Base-by-base conservation (phyloP, 225 moss, liverwort and hornwort genomes). In the Sphagnum contortum region DNA sequence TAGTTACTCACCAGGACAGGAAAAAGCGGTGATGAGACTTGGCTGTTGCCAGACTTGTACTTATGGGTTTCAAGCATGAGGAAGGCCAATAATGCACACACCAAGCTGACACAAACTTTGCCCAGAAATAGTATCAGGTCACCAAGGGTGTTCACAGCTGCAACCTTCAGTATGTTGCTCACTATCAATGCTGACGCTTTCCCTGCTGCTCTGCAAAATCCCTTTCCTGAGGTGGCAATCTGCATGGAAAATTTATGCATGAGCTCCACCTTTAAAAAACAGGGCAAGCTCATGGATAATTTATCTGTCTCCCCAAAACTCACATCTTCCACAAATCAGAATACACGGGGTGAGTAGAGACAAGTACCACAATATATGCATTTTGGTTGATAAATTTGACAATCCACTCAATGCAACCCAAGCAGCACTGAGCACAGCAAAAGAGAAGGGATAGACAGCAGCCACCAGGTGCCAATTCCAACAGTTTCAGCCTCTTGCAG, bases 361-460 rank as follows among this genome's bases (percentile, higher is more conserved):
- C 29, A 29, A 29, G 3, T 82, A 91, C 91, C 74, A 91, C 87
- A 45, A 91, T 89, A 78, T 87, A 91, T 2, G 91, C 91, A 7
- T 91, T 91, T 3, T 87, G 78, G 60, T 91, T 91, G 57, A 91
- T 89, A 69, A 95, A 95, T 68, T 95, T 91, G 66, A 95, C 57
- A 48, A 82, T 89, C 91, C 91, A 91, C 62, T 95, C 94, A 46
- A 95, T 95, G 72, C 94, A 95, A 1, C 88, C 91, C 67, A 95
- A 69, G 70, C 94, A 95, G 53, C 94, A 95, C n/a, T 86, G 88
- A 9, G 72, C 81, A 69, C 94, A 95, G 53, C 94, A 95, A 63
- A 89, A 95, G 56, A 91, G 83, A 3, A 81, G 50, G 12, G 79
- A 62, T 69, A 95, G 72, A 50, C 74, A 78, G 61, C 94, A 95